Evolutionary conservation across 1,284 basidiomycete species (phyloP), one percentile per base, ranked within the genome.

Genomic region (Golubevia pallescens): DNA sequence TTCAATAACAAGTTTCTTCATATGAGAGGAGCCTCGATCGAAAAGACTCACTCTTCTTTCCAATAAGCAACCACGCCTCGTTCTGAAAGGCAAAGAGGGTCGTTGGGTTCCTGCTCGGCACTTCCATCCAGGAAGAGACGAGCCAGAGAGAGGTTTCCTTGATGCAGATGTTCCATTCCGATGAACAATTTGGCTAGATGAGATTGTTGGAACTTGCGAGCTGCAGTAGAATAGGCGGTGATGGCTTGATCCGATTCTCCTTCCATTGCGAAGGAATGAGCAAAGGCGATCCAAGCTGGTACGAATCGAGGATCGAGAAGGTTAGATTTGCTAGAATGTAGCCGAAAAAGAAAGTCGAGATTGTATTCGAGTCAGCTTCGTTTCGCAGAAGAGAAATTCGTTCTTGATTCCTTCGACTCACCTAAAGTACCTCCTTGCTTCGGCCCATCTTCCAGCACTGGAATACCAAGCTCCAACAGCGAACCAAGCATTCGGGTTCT

Each of bases 221-320:
- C 93, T 60, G 94, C 95, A 0, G 97, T 99, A 13, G 95, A 96
- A 86, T 99, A 99, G 1, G 97, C 95, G 0, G 94, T 97, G 57
- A 99, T 93, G 1, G 97, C 97, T 81, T 97, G 95, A 78, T 99
- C 97, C 53, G 73, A 87, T 96, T 99, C 97, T 16, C 96, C 95
- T 86, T 99, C 96, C 69, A 94, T 88, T 1, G 96, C 93, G 87
- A 97, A 98, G 0, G 94, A 94, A 87, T 99, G 97, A 1, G 93
- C 97, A 86, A 98, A 99, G 0, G 95, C 93, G 66, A 98, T 91
- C 97, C 97, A 99, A 0, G 94, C 93, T 2, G 97, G 94, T 0
- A 91, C 93, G 86, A 97, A 98, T 3, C 95, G 90, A 19, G 95
- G 93, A 83, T 99, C 96, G 89, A 98, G 93, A n/a, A 98, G 87